Base-by-base conservation (phyloP, 2,329 filamentous ascomycete species). In the Aspergillus sp. region DNA sequence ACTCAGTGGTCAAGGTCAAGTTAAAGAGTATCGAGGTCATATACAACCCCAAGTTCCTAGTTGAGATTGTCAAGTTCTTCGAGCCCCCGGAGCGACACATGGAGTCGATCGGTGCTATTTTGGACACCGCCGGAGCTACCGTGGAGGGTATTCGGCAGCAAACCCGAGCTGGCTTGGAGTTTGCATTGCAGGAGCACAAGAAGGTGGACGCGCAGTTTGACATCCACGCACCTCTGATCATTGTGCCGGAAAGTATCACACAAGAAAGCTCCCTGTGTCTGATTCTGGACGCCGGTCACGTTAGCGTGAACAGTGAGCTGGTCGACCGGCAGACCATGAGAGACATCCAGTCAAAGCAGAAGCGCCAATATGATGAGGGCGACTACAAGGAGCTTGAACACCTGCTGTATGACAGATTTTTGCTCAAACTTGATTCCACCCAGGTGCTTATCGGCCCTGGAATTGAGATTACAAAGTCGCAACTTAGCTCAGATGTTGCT, bases 371-470 rank as follows among this genome's bases (percentile, higher is more conserved):
- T 66, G 94, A 86, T 6, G 90, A 95, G 13, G 86, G 93, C 54
- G 95, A 99, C 66, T 90, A 90, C 69, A 87, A 88, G 69, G 84
- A 87, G 43, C 82, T 99, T 3, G 91, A 97, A 69, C 89, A 88
- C 14, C 79, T 96, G 62, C 95, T 99, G 88, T 99, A 99, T 67
- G 94, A 99, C 78, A 94, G 91, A 50, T 99, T 99, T 70, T 78
- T 90, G 40, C 83, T 99, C 61, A 95, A 95, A 66, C 79, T 99
- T 24, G 88, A 95, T 17, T 95, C 93, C 0, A 99, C 94, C 0
- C 94, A 99, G 71, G 85, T 99, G 16, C 81, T 99, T 42, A 96
- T 99, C 57, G 94, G 94, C 0, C 91, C 92, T 0, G 95, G 93
- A 0, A 90, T 99, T 45, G 87, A 95, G 49, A 89, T 90, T 59